These are phyloP conservation scores for Tricholoma terreum DNA, from an alignment of 768 basidiomycete genomes.

Conservation along the genomic window DNA sequence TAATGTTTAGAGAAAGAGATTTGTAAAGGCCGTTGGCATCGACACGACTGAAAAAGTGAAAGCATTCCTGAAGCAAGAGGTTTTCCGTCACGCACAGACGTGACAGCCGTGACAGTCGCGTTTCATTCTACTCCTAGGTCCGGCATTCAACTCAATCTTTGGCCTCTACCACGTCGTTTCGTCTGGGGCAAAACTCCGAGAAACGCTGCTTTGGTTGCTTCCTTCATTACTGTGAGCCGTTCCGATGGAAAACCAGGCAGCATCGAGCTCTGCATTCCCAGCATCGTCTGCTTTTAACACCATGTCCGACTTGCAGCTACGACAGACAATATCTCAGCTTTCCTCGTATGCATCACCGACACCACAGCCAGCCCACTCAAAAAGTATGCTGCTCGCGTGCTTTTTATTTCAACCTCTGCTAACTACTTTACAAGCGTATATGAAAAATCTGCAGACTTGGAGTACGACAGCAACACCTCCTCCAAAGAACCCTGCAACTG, in stretches of 20 bases:
- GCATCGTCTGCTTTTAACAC: slow-evolving; percentile 30
- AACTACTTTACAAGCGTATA: slow-evolving; percentile 42
- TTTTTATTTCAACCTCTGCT: neutral
- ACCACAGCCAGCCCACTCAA: slow-evolving; percentile 33
- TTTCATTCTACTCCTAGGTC: slow-evolving; percentile 3
- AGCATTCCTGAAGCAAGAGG: neutral
- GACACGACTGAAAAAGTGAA: neutral
- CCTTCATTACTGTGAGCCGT: neutral
- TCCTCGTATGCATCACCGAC: slow-evolving; percentile 41
- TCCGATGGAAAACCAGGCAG: slow-evolving; percentile 21
- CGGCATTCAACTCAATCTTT: neutral
- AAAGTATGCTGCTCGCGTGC: slow-evolving; percentile 22
- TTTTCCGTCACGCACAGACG: slow-evolving; percentile 1
- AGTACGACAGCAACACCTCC: slow-evolving; percentile 56
- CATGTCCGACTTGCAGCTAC: slow-evolving; percentile 63
- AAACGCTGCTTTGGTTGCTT: neutral
- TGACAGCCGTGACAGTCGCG: slow-evolving; percentile 13
- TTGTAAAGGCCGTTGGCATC: slow-evolving; percentile 9
- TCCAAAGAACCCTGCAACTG: slow-evolving; percentile 36
- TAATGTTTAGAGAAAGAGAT: slow-evolving; percentile 2
- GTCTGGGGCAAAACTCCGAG: neutral
- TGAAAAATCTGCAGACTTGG: slow-evolving; percentile 72
- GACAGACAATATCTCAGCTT: slow-evolving; percentile 58
- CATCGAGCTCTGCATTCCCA: slow-evolving; percentile 22
- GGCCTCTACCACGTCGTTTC: neutral